Percentiles rank a stretch among this genome's conserved stretches.
These are phyloP conservation scores for Ophiostoma pallidulum DNA, from an alignment of 2,329 filamentous ascomycete species.

Conservation along the genomic window DNA sequence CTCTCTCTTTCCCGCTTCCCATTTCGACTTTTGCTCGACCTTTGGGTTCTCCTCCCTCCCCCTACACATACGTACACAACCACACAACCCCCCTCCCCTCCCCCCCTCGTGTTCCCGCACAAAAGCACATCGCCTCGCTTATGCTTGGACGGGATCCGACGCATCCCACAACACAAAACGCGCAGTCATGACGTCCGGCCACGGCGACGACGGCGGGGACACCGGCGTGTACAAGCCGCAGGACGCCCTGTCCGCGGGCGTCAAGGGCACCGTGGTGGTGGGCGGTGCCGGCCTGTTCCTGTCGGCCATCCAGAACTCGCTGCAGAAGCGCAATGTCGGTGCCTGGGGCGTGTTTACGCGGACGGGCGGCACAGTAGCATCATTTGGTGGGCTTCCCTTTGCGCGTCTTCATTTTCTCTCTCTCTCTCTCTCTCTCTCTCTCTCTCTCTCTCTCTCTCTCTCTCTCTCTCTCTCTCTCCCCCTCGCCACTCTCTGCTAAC, in stretches of 20 bases:
- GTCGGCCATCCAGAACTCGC: conserved; percentile 65
- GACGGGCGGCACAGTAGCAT: conserved; percentile 61
- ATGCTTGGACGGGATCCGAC: not conserved
- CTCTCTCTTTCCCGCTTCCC: not conserved
- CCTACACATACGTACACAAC: too few relatives aligned
- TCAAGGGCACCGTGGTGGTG: conserved; percentile 45
- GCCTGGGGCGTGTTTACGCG: conserved; percentile 71
- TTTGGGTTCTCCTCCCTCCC: not conserved
- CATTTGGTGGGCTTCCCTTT: conserved; percentile 49
- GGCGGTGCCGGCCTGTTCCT: conserved; percentile 48
- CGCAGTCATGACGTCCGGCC: conserved; percentile 22
- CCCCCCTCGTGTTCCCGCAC: not conserved
- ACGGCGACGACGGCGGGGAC: conserved; percentile 13
- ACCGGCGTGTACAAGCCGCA: conserved; percentile 26
- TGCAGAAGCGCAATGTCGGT: conserved; percentile 73
- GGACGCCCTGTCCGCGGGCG: conserved; percentile 50
- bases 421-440: too few relatives aligned
- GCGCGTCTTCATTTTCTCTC: too few relatives aligned
- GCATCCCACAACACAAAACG: conserved; percentile 3
- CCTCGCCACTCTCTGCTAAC: conserved; percentile 1
- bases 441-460: too few relatives aligned
- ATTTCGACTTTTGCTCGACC: too few relatives aligned
- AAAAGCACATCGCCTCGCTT: too few relatives aligned
- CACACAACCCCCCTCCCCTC: not conserved
- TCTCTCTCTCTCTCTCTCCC: too few relatives aligned